Base-by-base conservation (phyloP, 768 basidiomycete genomes). In the Cystobasidiopsis lactophilus region DNA sequence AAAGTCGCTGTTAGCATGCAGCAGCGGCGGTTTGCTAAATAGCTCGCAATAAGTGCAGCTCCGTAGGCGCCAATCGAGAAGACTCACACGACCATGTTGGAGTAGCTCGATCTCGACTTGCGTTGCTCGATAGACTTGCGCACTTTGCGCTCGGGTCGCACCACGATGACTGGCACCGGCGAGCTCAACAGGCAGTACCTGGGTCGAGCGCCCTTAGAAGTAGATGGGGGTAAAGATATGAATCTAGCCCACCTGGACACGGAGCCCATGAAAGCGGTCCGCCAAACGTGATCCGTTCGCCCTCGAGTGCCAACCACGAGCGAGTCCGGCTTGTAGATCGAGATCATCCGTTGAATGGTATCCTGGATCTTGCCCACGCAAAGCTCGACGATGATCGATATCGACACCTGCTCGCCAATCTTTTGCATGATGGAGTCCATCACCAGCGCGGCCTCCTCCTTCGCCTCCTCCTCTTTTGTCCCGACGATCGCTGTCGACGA, bases 91-190 rank as follows among this genome's bases (percentile, higher is more conserved):
- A 47, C 26, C 16, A 47, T n/a, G 45, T 47, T 47, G 9, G 14
- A 27, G 29, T 47, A 47, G 26, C 21, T 24, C 14, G 45, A 47
- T 9, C 45, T 13, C 9, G 45, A 18, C 14, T 26, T 35, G 2
- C 59, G 57, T 2, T 51, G 51, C 26, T 52, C 41, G 49, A 60
- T 48, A 11, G 45, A 49, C 45, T 60, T 59, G 2, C 53, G 52
- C 0, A 64, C 61, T 40, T 62, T 64, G 46, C 54, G 53, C 18
- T 62, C 67, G 18, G 61, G 66, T 51, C 85, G 74, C 39, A 96
- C 88, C 49, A 96, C 91, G 57, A 96, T 86, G 59, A 93, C 83
- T 2, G 91, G 91, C 0, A 98, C 85, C 1, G 91, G 86, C 0
- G 85, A 88, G 63, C 35, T 45, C 5, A 38, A 30, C n/a, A 56